Conservation (phyloP, 371 early-diverging fungal genomes). For the Homolaphlyctis polyrhiza region DNA sequence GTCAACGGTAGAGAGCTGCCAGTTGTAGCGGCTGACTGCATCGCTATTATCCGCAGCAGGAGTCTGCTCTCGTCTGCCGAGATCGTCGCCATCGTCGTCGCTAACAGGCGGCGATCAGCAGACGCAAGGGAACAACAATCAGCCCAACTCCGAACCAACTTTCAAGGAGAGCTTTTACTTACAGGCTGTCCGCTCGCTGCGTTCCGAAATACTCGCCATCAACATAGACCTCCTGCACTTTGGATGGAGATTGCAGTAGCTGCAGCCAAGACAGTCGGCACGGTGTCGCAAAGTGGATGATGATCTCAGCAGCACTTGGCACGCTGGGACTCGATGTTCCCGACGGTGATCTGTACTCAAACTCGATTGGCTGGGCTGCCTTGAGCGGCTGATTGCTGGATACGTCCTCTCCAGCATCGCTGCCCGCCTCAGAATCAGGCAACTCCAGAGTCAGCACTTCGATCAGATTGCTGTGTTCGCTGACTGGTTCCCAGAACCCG, state of each 20-base stretch:
- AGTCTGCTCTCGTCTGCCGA: background rate
- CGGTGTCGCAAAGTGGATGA: background rate
- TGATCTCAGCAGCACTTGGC: background rate
- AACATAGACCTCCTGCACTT: background rate
- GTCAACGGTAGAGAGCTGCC: background rate
- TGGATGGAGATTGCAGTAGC: slow-evolving; percentile 1
- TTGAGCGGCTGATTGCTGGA: too few species aligned
- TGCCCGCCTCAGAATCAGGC: too few species aligned
- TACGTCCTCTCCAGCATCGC: too few species aligned
- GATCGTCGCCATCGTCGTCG: background rate
- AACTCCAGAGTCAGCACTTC: too few species aligned
- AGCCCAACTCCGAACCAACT: background rate
- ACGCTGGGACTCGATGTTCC: too few species aligned
- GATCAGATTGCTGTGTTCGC: too few species aligned
- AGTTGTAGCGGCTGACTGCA: too few species aligned
- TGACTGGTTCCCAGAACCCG: too few species aligned
- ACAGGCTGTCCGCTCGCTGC: background rate
- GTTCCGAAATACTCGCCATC: background rate
- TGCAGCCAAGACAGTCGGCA: background rate
- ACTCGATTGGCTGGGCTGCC: too few species aligned
- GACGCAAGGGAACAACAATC: background rate
- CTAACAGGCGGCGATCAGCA: background rate
- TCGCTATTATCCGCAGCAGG: background rate
- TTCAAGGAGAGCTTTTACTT: background rate
- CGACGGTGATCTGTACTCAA: too few species aligned